Evolutionary conservation across 805 yeast species (phyloP), one percentile per base, ranked within the genome.

Genomic region (Kazachstania martiniae): DNA sequence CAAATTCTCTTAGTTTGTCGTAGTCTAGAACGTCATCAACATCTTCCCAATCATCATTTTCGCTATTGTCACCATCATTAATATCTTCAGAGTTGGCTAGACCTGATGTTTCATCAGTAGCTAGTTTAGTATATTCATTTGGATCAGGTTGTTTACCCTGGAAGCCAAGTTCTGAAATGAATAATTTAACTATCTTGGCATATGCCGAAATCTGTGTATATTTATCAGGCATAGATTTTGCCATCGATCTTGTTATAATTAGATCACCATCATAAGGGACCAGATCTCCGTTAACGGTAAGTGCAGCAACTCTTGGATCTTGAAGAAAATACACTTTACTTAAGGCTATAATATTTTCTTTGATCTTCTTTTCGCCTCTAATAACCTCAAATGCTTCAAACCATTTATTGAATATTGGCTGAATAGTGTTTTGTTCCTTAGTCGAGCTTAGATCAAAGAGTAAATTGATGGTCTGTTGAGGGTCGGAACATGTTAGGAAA

Each of bases 241-340:
- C 74, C 78, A 77, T 81, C 0, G 95, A 83, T 48, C 97, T 70
- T 0, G 97, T 89, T 4, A 84, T 61, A 22, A 89, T 86, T n/a
- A 72, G 44, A 34, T 74, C 80, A 5, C 63, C 59, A 28, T 62
- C 58, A 46, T 74, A 68, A 3, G 81, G 76, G 18, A 80, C 58
- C 21, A 76, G 58, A 39, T 85, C 85, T n/a, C 94, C 96, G 41
- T 85, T 70, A 0, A 87, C 94, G 4, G 58, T 37, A 3, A 84
- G 49, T 1, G 49, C 37, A 19, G 64, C 63, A 3, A 86, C 51
- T 8, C 75, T 57, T 2, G 60, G 49, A 37, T 79, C 83, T 13
- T 67, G 60, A n/a, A 79, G 56, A 18, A 70, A 61, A 46, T 66
- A 85, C 1, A 91, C 60, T 34, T 71, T 71, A 21, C 74, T 75